Base-by-base conservation (phyloP, 2,329 filamentous ascomycete genomes). In the Rutstroemia sydowiana region DNA sequence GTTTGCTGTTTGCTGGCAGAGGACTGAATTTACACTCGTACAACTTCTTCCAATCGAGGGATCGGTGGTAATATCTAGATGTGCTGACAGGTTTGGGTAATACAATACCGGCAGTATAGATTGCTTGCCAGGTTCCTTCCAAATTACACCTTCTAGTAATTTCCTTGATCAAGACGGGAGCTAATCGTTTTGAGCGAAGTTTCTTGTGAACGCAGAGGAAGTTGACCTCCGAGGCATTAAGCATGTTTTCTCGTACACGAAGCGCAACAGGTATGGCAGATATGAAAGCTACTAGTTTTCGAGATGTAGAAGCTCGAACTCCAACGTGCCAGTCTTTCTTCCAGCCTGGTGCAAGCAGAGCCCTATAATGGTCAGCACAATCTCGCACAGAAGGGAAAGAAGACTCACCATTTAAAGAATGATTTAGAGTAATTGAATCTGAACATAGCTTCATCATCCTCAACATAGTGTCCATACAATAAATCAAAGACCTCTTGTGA, bases 191-290 rank as follows among this genome's bases (percentile, higher is more conserved):
- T 53, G 87, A 83, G 46, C 93, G 88, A 30, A 98, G 82, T 72
- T 97, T 97, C 77, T 97, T 97, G 77, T 98, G 93, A 51, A 98
- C 85, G 65, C 91, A 95, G 59, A 98, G 84, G 72, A 97, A 98
- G 75, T 98, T 98, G 71, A 98, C 93, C 69, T 98, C 93, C 45
- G 88, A 90, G 60, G 87, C 85, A 57, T 83, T 80, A 55, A 98
- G 72, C 52, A 79, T 72, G 54, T 87, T 87, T 54, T 85, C 75
- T 57, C 91, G 87, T 40, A 98, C 84, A 48, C 86, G 84, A 52
- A 98, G 75, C 58, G 84, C 79, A 55, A 93, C 84, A 1, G 93
- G 93, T 42, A 97, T 88, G 61, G 90, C 93, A 37, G 90, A 95
- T 66, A 98, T 97, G 70, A 95, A 96, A 51, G 91, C 93, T 47